Evolutionary conservation across 768 basidiomycete genomes (phyloP).

Genomic region (Albatrellus ellisii): DNA sequence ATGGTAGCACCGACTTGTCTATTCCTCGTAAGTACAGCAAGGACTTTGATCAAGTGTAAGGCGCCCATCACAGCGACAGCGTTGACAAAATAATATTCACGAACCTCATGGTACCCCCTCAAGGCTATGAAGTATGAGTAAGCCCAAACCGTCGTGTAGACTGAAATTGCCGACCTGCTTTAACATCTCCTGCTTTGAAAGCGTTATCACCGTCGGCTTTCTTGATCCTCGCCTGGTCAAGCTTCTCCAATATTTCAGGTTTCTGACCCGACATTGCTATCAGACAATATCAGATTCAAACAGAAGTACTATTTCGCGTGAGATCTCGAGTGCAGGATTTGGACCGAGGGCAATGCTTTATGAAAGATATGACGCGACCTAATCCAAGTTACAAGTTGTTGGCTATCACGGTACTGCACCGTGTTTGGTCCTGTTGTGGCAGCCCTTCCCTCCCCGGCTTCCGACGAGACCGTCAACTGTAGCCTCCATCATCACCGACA

Average conservation of each 20-base stretch:
- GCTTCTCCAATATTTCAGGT: constrained; percentile 6
- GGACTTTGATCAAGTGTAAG: constrained; percentile 24
- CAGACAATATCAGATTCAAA: neutral
- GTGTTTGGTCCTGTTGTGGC: neutral
- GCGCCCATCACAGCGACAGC: constrained; percentile 4
- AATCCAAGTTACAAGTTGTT: no score
- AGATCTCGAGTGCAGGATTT: neutral
- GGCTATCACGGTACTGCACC: neutral
- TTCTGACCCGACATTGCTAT: constrained; percentile 1
- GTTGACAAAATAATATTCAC: neutral
- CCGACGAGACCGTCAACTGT: neutral
- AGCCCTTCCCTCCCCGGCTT: neutral
- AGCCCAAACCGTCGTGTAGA: neutral
- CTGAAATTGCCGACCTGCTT: constrained; percentile 31
- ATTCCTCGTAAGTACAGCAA: constrained; percentile 63
- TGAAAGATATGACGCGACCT: no score
- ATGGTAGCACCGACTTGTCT: constrained; percentile 45
- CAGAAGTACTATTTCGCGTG: neutral
- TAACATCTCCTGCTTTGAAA: constrained; percentile 51
- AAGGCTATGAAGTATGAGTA: constrained; percentile 14
- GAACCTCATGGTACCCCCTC: constrained; percentile 51
- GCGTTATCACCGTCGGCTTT: constrained; percentile 56
- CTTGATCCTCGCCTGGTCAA: constrained; percentile 25
- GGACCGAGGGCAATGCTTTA: neutral
- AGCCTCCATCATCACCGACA: neutral